Conservation (phyloP, 2,329 filamentous ascomycete genomes). For the Tothia fuscella region DNA sequence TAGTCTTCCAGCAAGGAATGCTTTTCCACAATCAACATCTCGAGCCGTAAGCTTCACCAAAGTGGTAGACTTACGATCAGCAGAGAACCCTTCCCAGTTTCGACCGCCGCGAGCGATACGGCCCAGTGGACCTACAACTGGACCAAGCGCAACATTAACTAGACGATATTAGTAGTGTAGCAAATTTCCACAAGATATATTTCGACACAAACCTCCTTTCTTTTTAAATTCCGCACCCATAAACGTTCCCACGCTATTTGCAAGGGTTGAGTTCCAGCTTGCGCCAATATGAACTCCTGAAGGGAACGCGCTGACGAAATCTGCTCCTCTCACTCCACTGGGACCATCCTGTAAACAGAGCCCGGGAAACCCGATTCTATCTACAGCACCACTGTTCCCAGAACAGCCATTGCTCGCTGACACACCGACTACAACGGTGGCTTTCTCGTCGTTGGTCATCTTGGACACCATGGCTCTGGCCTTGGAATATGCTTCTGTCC, state of each 20-base stretch:
- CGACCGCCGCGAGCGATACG: conserved; percentile 4
- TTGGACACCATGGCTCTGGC: conserved; percentile 2
- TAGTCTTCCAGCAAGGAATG: conserved; percentile 5
- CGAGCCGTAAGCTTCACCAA: neutral
- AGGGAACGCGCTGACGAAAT: conserved; percentile 5
- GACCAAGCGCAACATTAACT: conserved; percentile 8
- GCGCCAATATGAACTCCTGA: conserved; percentile 8
- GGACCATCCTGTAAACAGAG: conserved; percentile 8
- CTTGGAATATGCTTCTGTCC: conserved; percentile 7
- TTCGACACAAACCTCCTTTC: conserved; percentile 9
- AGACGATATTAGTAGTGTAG: no score
- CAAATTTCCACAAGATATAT: neutral
- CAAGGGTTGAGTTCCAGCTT: conserved; percentile 8
- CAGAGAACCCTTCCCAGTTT: conserved; percentile 10
- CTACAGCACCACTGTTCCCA: neutral
- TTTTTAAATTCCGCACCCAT: conserved; percentile 10
- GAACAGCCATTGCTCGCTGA: neutral
- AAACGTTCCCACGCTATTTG: neutral
- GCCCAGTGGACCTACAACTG: conserved; percentile 10
- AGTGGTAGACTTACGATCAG: neutral
- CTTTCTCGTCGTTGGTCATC: conserved; percentile 11
- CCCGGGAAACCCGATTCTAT: conserved; percentile 3
- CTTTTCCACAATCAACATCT: neutral
- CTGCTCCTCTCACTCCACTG: conserved; percentile 2
- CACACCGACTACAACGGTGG: neutral